phyloP scores from a whole-genome alignment of 2,329 filamentous ascomycete species.

The Exophiala calicioides region DNA sequence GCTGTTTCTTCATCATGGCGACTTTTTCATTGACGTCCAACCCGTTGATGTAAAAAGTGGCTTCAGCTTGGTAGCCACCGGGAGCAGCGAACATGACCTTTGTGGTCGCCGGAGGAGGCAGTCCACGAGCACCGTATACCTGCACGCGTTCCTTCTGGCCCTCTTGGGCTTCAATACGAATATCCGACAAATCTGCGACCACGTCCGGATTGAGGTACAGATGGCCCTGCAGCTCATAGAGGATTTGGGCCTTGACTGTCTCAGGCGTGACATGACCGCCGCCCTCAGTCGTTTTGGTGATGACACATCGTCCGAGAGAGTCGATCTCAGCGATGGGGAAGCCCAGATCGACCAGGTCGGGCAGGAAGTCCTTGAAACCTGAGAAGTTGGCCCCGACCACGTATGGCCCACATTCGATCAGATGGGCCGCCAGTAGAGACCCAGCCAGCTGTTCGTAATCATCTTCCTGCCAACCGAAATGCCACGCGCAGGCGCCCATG shows the following conservation, averaged over 20 bases:
- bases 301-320: conserved; percentile 20
- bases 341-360: conserved; percentile 21
- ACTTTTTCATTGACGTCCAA: conserved; percentile 45
- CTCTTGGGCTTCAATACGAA: conserved; percentile 49
- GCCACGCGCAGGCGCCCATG: conserved; percentile 58
- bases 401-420: conserved; percentile 57
- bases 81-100: conserved; percentile 44
- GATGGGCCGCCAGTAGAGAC: conserved; percentile 51
- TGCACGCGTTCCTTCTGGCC: conserved; percentile 43
- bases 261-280: conserved; percentile 28
- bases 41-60: conserved; percentile 42
- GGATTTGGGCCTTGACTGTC: conserved; percentile 29
- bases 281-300: conserved; percentile 36
- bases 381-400: conserved; percentile 57
- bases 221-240: conserved; percentile 35
- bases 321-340: conserved; percentile 34
- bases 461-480: conserved; percentile 51
- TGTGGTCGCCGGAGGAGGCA: conserved; percentile 46
- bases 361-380: conserved; percentile 41
- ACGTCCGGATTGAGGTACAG: conserved; percentile 26
- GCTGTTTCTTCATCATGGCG: conserved; percentile 53
- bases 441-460: conserved; percentile 55
- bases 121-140: conserved; percentile 43
- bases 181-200: conserved; percentile 39
- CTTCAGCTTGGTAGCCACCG: conserved; percentile 44